phyloP scores from a whole-genome alignment of 352 stramenopile genomes.

The Pythium aquatile region DNA sequence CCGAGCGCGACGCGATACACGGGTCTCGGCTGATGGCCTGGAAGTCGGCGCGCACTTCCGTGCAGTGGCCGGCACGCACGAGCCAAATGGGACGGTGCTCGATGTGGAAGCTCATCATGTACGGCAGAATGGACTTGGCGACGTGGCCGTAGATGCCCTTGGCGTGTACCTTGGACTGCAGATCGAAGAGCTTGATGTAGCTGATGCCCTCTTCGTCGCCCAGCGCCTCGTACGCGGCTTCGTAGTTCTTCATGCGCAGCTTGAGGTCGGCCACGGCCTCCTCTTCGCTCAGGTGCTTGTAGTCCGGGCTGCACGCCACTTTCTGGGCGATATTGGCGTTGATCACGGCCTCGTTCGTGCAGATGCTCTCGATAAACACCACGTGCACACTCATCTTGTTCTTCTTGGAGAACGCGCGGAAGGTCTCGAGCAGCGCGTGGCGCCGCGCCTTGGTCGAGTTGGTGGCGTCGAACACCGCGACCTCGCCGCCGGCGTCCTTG shows the following conservation, averaged over 20 bases:
- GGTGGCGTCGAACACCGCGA: slow-evolving; percentile 90
- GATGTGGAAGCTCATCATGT: slow-evolving; percentile 96
- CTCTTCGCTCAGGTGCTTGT: slow-evolving; percentile 65
- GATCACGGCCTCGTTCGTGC: slow-evolving; percentile 90
- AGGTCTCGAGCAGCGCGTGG: slow-evolving; percentile 56
- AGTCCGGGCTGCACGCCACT: slow-evolving; percentile 78
- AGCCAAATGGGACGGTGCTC: slow-evolving; percentile 92
- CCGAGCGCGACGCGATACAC: slow-evolving; percentile 68
- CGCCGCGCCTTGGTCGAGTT: slow-evolving; percentile 81
- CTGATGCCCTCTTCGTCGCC: slow-evolving; percentile 84
- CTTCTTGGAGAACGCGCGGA: slow-evolving; percentile 48
- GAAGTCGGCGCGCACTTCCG: slow-evolving; percentile 65
- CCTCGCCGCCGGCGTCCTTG: slow-evolving; percentile 57
- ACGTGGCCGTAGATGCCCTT: slow-evolving; percentile 88
- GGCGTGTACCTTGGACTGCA: slow-evolving; percentile 85
- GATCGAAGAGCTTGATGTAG: slow-evolving; percentile 90
- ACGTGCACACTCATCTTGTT: slow-evolving; percentile 82
- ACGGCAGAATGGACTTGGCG: slow-evolving; percentile 90
- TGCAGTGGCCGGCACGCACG: slow-evolving; percentile 88
- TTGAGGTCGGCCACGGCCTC: slow-evolving; percentile 78
- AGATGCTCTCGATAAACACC: slow-evolving; percentile 94
- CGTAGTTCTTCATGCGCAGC: slow-evolving; percentile 86
- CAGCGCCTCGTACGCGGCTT: slow-evolving; percentile 83
- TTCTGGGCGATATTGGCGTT: slow-evolving; percentile 82
- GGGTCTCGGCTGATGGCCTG: slow-evolving; percentile 64